Evolutionary conservation across 1,284 basidiomycete genomes (phyloP).

Genomic region (Melanopsichium pennsylvanicum): DNA sequence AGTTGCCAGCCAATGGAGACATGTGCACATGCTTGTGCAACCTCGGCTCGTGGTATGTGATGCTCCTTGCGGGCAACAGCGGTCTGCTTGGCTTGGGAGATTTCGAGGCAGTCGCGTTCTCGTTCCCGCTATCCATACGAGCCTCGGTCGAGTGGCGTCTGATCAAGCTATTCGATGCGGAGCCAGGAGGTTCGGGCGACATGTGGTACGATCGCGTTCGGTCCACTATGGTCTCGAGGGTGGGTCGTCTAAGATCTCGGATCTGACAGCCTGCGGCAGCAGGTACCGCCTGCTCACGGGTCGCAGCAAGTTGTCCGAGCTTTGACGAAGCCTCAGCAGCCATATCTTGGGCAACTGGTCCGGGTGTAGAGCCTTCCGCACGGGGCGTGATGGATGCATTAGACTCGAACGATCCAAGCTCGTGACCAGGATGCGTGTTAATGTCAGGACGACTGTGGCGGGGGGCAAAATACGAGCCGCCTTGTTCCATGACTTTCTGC

Average conservation of each 20-base stretch:
- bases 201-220: constrained; percentile 46
- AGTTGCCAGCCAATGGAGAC: constrained; percentile 42
- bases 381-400: constrained; percentile 19
- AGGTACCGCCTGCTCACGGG: neutral
- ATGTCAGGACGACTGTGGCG: constrained; percentile 37
- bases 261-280: neutral
- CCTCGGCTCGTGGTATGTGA: constrained; percentile 62
- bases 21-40: constrained; percentile 56
- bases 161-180: constrained; percentile 34
- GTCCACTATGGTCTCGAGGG: constrained; percentile 20
- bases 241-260: constrained; percentile 9
- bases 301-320: neutral
- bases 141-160: constrained; percentile 60
- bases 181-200: constrained; percentile 53
- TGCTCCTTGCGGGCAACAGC: constrained; percentile 54
- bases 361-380: constrained; percentile 13
- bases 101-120: constrained; percentile 7
- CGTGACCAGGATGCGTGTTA: constrained; percentile 13
- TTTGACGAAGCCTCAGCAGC: constrained; percentile 1
- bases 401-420: constrained; percentile 42
- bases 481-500: constrained; percentile 26
- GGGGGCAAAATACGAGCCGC: constrained; percentile 49
- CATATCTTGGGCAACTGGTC: neutral
- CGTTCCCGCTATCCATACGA: constrained; percentile 26
- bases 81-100: constrained; percentile 34